These are phyloP conservation scores for Talaromyces adpressus DNA, from an alignment of 495 filamentous ascomycete species.

Conservation along the genomic window DNA sequence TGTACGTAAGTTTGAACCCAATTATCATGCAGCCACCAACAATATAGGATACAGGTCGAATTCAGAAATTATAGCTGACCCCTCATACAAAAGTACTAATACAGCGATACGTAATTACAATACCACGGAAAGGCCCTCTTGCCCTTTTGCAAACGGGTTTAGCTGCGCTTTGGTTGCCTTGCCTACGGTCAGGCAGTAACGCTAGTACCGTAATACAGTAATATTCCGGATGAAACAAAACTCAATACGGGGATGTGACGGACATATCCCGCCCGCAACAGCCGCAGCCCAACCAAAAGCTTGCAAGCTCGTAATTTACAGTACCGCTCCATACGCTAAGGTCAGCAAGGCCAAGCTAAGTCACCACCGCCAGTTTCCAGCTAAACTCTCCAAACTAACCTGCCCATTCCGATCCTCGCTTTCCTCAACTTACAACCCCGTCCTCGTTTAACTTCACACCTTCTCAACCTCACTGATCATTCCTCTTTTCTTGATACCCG, in stretches of 20 bases:
- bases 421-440: conserved; percentile 5
- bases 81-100: background rate
- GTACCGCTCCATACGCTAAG: background rate
- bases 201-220: background rate
- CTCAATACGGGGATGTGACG: background rate
- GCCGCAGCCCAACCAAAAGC: background rate
- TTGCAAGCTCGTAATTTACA: background rate
- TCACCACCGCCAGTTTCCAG: conserved; percentile 3
- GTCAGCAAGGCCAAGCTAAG: background rate
- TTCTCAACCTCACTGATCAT: conserved; percentile 15
- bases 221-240: background rate
- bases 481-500: conserved; percentile 14
- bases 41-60: background rate
- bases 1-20: background rate
- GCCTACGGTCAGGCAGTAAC: background rate
- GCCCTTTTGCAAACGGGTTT: background rate
- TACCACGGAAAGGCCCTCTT: background rate
- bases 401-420: conserved; percentile 10
- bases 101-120: background rate
- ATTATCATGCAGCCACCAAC: background rate
- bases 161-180: conserved; percentile 1
- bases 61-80: background rate
- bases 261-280: background rate
- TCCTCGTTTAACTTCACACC: conserved; percentile 5
- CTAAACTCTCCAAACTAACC: conserved; percentile 2